phyloP scores from a whole-genome alignment of 2,329 filamentous ascomycete genomes.

The Fusarium nurragi region DNA sequence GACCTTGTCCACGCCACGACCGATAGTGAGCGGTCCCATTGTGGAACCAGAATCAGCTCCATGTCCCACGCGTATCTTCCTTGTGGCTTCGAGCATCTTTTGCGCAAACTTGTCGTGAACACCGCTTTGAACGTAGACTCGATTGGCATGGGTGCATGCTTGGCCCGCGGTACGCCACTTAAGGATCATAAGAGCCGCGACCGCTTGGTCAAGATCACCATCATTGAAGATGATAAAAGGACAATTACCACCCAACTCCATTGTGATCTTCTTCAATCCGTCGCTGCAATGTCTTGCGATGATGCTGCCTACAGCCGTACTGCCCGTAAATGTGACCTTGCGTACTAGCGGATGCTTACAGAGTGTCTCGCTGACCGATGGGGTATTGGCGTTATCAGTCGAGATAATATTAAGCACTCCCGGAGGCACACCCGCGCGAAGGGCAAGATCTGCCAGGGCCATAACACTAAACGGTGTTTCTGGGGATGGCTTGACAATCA shows the following conservation, averaged over 20 bases:
- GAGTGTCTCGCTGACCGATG: conserved; percentile 54
- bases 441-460: conserved; percentile 72
- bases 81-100: neutral
- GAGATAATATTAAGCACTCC: conserved; percentile 69
- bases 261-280: conserved; percentile 71
- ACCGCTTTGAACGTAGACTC: neutral
- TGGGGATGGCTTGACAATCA: conserved; percentile 76
- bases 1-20: neutral
- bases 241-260: conserved; percentile 78
- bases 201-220: conserved; percentile 55
- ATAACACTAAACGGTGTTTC: conserved; percentile 79
- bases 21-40: neutral
- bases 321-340: conserved; percentile 82
- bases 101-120: neutral
- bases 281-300: conserved; percentile 68
- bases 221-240: conserved; percentile 73
- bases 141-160: conserved; percentile 50
- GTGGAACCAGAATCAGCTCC: neutral
- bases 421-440: conserved; percentile 76
- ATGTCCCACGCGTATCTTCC: neutral
- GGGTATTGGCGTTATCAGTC: conserved; percentile 55
- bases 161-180: conserved; percentile 77
- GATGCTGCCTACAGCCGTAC: conserved; percentile 73
- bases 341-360: conserved; percentile 56
- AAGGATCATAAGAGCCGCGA: neutral